phyloP scores from a whole-genome alignment of 2,329 filamentous ascomycete species.

The Microthyrium microscopicum region DNA sequence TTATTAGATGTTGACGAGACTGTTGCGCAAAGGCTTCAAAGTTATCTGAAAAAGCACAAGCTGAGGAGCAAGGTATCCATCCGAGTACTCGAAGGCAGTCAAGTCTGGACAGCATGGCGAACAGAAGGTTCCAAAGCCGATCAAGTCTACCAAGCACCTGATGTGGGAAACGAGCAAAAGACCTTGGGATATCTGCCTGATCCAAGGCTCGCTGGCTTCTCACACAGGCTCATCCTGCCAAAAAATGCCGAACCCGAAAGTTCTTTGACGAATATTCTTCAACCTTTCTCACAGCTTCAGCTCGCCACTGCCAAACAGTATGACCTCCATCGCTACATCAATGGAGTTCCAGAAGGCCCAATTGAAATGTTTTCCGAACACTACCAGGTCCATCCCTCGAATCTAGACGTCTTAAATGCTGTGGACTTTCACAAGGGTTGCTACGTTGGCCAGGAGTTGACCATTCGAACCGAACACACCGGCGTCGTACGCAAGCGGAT shows the following conservation, averaged over 20 bases:
- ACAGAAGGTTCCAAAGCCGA: too few relatives aligned
- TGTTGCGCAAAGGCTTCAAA: constrained; percentile 44
- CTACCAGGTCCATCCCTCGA: constrained; percentile 73
- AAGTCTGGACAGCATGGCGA: constrained; percentile 58
- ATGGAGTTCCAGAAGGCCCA: constrained; percentile 74
- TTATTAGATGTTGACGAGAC: constrained; percentile 68
- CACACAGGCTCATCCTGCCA: constrained; percentile 11
- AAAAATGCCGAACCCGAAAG: constrained; percentile 12
- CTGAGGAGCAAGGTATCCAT: constrained; percentile 64
- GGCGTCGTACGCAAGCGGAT: constrained; percentile 86
- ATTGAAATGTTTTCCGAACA: constrained; percentile 54
- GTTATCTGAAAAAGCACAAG: constrained; percentile 72
- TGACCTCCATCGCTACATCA: constrained; percentile 57
- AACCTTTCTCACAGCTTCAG: constrained; percentile 11
- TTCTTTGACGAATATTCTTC: constrained; percentile 7
- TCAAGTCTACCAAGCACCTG: too few relatives aligned
- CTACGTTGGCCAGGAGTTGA: constrained; percentile 92
- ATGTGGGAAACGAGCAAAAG: too few relatives aligned
- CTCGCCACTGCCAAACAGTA: constrained; percentile 33
- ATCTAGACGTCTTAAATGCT: constrained; percentile 70
- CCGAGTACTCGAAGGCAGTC: constrained; percentile 45
- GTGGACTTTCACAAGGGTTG: constrained; percentile 94
- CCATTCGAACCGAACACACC: constrained; percentile 85
- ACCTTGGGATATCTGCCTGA: background rate
- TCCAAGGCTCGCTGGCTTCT: constrained; percentile 4